Evolutionary conservation across 108 stramenopile genomes (phyloP).

Genomic region (Aurantiochytrium sp.): DNA sequence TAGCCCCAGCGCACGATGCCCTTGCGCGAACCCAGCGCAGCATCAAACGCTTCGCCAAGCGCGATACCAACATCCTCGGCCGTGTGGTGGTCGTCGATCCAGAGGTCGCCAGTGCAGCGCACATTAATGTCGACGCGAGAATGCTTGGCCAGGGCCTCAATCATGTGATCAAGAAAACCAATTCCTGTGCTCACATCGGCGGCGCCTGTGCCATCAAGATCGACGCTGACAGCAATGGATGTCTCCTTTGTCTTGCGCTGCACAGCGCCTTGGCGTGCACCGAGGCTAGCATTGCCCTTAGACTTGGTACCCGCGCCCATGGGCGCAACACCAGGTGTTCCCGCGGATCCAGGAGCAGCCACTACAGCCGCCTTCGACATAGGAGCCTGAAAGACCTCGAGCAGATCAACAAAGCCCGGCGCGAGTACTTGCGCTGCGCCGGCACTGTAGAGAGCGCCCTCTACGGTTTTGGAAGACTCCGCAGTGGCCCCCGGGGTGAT

Average conservation of each 20-base stretch:
- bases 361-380: neutral
- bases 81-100: constrained; percentile 60
- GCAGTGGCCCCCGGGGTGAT: constrained; percentile 62
- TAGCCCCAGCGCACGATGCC: constrained; percentile 44
- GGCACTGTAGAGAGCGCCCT: constrained; percentile 51
- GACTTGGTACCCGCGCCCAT: neutral
- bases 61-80: constrained; percentile 54
- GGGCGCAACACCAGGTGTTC: neutral
- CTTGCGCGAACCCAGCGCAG: constrained; percentile 28
- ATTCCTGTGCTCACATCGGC: constrained; percentile 39
- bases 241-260: constrained; percentile 44
- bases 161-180: constrained; percentile 56
- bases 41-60: constrained; percentile 53
- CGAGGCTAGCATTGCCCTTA: neutral
- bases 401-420: constrained; percentile 58
- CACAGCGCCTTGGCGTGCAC: neutral
- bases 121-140: constrained; percentile 39
- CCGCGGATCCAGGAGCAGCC: neutral
- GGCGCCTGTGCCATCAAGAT: constrained; percentile 36
- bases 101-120: constrained; percentile 44
- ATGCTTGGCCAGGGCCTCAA: constrained; percentile 49
- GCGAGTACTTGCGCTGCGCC: constrained; percentile 55
- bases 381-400: constrained; percentile 39
- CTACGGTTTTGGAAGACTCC: constrained; percentile 33
- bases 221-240: constrained; percentile 26